Percentiles rank a stretch among this genome's conserved stretches.
These are phyloP conservation scores for Cokeromyces recurvatus DNA, from an alignment of 371 early-diverging fungal genomes.

Conservation along the genomic window DNA sequence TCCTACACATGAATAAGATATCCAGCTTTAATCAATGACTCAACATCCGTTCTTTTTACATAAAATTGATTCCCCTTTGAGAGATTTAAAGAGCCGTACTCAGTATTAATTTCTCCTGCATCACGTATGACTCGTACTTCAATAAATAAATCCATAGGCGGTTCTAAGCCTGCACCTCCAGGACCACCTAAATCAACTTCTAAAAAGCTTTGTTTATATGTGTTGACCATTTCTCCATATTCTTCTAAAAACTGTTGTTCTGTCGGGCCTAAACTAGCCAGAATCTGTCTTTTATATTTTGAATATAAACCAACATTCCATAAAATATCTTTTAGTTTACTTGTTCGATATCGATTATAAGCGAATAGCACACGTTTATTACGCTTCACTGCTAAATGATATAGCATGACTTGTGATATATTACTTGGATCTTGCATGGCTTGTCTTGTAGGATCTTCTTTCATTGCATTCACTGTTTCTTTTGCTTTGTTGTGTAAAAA, in stretches of 20 bases:
- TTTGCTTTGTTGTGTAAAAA: slow-evolving; percentile 45
- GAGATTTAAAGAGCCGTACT: slow-evolving; percentile 71
- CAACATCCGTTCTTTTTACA: slow-evolving; percentile 82
- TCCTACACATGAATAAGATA: slow-evolving; percentile 75
- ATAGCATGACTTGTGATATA: slow-evolving; percentile 44
- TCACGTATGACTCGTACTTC: slow-evolving; percentile 85
- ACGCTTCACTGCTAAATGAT: slow-evolving; percentile 56
- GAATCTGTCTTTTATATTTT: slow-evolving; percentile 34
- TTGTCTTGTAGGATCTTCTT: slow-evolving; percentile 1
- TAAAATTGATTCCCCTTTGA: slow-evolving; percentile 78
- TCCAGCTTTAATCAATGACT: slow-evolving; percentile 81
- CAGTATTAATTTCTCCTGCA: slow-evolving; percentile 85
- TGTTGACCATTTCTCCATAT: slow-evolving; percentile 58
- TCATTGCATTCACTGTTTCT: slow-evolving; percentile 24
- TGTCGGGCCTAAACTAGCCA: slow-evolving; percentile 49
- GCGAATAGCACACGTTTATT: slow-evolving; percentile 89
- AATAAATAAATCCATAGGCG: slow-evolving; percentile 85
- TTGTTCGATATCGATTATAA: slow-evolving; percentile 75
- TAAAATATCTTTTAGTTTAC: slow-evolving; percentile 65
- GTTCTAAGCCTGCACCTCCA: slow-evolving; percentile 67
- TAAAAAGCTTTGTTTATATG: slow-evolving; percentile 61
- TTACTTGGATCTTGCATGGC: slow-evolving; percentile 19
- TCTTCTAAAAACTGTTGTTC: slow-evolving; percentile 64
- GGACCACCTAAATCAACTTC: slow-evolving; percentile 75
- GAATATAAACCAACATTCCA: slow-evolving; percentile 67